Percentiles rank a stretch among this genome's conserved stretches.
Evolutionary conservation across 176 grass and related monocot genomes (phyloP).

Genomic region (Aegilops umbellulata): DNA sequence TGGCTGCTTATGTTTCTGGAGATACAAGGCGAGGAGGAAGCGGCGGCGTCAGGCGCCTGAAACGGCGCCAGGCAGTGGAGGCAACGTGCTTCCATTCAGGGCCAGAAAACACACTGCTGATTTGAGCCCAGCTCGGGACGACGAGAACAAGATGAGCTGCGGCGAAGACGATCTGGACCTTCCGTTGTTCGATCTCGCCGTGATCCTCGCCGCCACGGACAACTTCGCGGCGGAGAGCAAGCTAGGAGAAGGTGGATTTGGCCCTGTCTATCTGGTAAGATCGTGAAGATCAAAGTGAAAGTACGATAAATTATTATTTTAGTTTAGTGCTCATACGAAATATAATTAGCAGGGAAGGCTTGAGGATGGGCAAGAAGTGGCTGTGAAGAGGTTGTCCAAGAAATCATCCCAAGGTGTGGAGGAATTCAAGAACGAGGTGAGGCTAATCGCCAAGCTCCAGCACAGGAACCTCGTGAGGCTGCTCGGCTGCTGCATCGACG

Average conservation of each 20-base stretch:
- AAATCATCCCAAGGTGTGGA: conserved; percentile 32
- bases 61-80: background rate
- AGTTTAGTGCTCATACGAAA: background rate
- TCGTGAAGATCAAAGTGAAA: background rate
- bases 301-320: too few species aligned
- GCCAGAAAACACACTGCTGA: background rate
- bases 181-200: conserved; percentile 29
- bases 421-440: conserved; percentile 62
- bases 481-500: conserved; percentile 44
- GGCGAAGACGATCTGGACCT: conserved; percentile 36
- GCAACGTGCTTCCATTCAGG: conserved; percentile 20
- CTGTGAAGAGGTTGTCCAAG: conserved; percentile 55
- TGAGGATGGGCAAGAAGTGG: conserved; percentile 50
- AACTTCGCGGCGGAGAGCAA: conserved; percentile 26
- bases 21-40: background rate
- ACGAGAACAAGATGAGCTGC: background rate
- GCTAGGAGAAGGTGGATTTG: conserved; percentile 54
- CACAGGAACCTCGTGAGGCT: conserved; percentile 47
- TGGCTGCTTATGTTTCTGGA: conserved; percentile 18
- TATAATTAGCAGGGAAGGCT: conserved; percentile 37
- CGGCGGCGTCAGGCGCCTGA: background rate
- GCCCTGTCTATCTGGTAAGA: conserved; percentile 33
- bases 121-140: background rate
- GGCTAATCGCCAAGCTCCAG: conserved; percentile 52
- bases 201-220: conserved; percentile 14